Percentiles rank a stretch among this genome's conserved stretches.
These are phyloP conservation scores for Lasiodiplodia citricola DNA, from an alignment of 2,329 filamentous ascomycete species.

Conservation along the genomic window DNA sequence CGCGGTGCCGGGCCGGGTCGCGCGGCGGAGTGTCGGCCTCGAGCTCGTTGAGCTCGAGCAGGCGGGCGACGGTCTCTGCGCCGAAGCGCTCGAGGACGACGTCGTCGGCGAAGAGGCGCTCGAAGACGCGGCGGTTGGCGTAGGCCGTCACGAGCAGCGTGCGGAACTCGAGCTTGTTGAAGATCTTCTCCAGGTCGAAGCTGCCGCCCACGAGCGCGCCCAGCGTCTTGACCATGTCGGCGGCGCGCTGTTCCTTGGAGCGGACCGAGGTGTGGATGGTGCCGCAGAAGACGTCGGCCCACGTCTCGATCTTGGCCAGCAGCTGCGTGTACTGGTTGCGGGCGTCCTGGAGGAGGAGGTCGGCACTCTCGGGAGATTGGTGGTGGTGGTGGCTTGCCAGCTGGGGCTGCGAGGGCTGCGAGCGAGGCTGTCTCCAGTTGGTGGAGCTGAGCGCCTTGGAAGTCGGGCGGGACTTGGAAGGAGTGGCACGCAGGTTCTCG, in stretches of 20 bases:
- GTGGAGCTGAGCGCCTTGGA: background rate
- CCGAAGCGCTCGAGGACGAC: background rate
- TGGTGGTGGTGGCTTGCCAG: background rate
- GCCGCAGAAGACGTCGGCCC: slow-evolving; percentile 10
- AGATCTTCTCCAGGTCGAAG: slow-evolving; percentile 7
- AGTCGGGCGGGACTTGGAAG: background rate
- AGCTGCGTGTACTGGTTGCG: background rate
- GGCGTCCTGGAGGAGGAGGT: background rate
- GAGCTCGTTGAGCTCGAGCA: background rate
- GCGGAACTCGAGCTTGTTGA: background rate
- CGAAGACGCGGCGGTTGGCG: background rate
- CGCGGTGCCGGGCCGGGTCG: background rate
- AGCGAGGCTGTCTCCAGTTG: slow-evolving; percentile 3
- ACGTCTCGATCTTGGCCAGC: background rate
- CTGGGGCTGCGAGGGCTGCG: background rate
- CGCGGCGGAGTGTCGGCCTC: background rate
- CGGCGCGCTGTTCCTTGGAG: slow-evolving; percentile 4
- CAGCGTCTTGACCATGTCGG: background rate
- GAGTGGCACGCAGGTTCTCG: background rate
- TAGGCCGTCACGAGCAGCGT: background rate
- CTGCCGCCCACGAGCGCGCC: background rate
- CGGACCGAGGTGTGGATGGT: slow-evolving; percentile 14
- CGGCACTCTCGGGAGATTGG: background rate
- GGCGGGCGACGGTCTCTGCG: background rate
- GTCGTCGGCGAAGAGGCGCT: background rate